Evolutionary conservation across 192 early-diverging fungal species (phyloP).

Genomic region (Podila minutissima): DNA sequence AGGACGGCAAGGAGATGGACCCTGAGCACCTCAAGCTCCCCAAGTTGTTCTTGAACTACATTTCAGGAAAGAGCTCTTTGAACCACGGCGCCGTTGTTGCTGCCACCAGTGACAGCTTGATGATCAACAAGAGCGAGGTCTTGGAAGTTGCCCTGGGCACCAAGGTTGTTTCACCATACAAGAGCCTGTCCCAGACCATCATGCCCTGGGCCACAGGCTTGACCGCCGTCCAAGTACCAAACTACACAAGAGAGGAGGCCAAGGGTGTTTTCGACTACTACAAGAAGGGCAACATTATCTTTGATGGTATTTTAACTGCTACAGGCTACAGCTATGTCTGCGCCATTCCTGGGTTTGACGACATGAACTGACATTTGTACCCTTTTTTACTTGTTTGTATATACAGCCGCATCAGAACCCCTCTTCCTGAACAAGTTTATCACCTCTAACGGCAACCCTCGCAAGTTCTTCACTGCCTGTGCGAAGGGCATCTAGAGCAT

Average conservation of each 20-base stretch:
- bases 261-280: slow-evolving; percentile 60
- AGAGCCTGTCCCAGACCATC: slow-evolving; percentile 30
- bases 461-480: slow-evolving; percentile 57
- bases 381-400: slow-evolving; percentile 14
- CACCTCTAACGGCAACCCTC: slow-evolving; percentile 51
- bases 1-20: slow-evolving; percentile 52
- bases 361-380: too few species aligned
- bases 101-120: slow-evolving; percentile 43
- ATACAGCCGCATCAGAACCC: slow-evolving; percentile 35
- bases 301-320: slow-evolving; percentile 22
- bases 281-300: slow-evolving; percentile 47
- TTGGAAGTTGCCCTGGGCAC: slow-evolving; percentile 53
- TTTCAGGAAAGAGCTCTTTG: slow-evolving; percentile 56
- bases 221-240: slow-evolving; percentile 43
- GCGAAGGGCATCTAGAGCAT: slow-evolving; percentile 42
- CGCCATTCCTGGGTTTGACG: too few species aligned
- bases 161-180: slow-evolving; percentile 45
- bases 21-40: slow-evolving; percentile 53
- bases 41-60: slow-evolving; percentile 57
- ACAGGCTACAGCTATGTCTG: too few species aligned
- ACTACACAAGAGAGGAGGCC: slow-evolving; percentile 55
- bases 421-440: slow-evolving; percentile 48
- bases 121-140: slow-evolving; percentile 47
- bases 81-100: slow-evolving; percentile 54
- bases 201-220: slow-evolving; percentile 47